Conservation (phyloP, 495 filamentous ascomycete genomes). For the Talaromyces proteolyticus region DNA sequence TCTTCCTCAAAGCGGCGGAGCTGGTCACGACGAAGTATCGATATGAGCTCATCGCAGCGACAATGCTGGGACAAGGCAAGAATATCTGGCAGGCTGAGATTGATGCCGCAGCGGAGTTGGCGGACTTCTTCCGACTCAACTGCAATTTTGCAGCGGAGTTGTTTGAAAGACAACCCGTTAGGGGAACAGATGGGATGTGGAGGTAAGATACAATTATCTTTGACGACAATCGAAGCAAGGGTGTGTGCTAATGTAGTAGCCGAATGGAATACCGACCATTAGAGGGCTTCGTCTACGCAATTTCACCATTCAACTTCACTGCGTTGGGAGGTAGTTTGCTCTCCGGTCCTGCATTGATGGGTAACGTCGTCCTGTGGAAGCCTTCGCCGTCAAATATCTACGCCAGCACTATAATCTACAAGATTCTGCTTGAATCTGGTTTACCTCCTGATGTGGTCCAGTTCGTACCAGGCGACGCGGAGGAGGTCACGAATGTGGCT, state of each 20-base stretch:
- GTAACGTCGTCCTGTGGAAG: slow-evolving; percentile 89
- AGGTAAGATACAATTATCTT: slow-evolving; percentile 36
- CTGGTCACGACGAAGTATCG: slow-evolving; percentile 82
- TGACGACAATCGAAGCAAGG: background rate
- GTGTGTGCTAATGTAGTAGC: slow-evolving; percentile 18
- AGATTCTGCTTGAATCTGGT: slow-evolving; percentile 83
- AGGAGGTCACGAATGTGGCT: slow-evolving; percentile 62
- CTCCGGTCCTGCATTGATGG: slow-evolving; percentile 67
- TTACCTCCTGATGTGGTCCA: slow-evolving; percentile 76
- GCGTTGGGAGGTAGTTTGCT: slow-evolving; percentile 77
- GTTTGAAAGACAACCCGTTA: slow-evolving; percentile 66
- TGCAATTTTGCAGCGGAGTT: slow-evolving; percentile 72
- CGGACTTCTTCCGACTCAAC: slow-evolving; percentile 84
- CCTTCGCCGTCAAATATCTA: slow-evolving; percentile 73
- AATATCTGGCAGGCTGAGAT: slow-evolving; percentile 97
- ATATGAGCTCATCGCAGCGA: slow-evolving; percentile 87
- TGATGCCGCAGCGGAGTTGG: slow-evolving; percentile 85
- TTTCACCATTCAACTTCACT: slow-evolving; percentile 88
- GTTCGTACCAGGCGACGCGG: slow-evolving; percentile 74
- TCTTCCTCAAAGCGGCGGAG: slow-evolving; percentile 93
- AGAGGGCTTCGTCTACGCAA: slow-evolving; percentile 82
- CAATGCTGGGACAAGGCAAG: slow-evolving; percentile 94
- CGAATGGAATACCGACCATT: slow-evolving; percentile 76
- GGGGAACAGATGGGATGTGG: slow-evolving; percentile 56
- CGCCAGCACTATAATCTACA: slow-evolving; percentile 69